Evolutionary conservation across 1,284 basidiomycete genomes (phyloP), one percentile per base, ranked within the genome.

Genomic region (Fomitopsis schrenkii): DNA sequence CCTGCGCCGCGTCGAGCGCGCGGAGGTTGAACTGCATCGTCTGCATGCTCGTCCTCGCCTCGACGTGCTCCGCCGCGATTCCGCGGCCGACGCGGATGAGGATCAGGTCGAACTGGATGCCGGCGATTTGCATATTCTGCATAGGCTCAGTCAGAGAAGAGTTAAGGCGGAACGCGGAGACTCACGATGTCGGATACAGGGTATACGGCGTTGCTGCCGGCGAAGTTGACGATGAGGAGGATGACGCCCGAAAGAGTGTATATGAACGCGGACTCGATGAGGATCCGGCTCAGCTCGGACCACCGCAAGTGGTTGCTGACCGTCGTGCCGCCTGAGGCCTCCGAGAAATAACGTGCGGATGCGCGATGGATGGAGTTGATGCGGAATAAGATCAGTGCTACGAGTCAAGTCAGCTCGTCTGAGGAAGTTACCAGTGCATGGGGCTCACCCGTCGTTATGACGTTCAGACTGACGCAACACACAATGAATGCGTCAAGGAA

Each of bases 31-130:
- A 54, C 33, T 54, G 52, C 52, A 54, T 54, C 52, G 52, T 54
- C 52, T 54, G 52, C 36, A 54, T 22, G 52, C 52, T 54, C 19
- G 52, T 54, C n/a, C 15, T 9, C 19, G 52, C 36, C 35, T 54
- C 52, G 35, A 54, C 52, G 52, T 54, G 52, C 52, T 54, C 52
- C 33, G 36, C 35, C 17, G 52, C 33, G 36, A 54, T 54, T 4
- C 52, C 52, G n/a, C 52, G 52, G 52, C 35, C 35, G 3, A 54
- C 59, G n/a, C 62, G 58, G 38, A 73, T 72, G 58, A 76, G 75
- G 54, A 77, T 76, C 35, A 76, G 66, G 55, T 78, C 77, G 68
- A 77, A 78, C 19, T 74, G 74, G 54, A 78, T 77, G 5, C 75
- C 76, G 69, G 46, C 41, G 35, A 61, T 46, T 22, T 57, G 40